These are phyloP conservation scores for Sporisorium scitamineum DNA, from an alignment of 1,284 basidiomycete species.

Conservation along the genomic window DNA sequence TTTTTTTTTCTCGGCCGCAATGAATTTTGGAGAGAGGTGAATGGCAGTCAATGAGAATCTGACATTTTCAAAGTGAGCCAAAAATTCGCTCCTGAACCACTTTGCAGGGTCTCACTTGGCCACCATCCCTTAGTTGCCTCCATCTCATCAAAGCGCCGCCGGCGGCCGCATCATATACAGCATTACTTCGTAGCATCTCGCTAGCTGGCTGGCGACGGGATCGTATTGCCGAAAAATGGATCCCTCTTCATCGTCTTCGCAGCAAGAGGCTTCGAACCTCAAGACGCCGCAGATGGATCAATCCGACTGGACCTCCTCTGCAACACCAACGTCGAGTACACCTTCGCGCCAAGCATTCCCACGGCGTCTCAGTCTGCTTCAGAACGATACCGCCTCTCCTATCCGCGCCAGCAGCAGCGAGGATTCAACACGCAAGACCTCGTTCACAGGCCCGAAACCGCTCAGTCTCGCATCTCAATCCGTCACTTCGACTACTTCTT, in stretches of 20 bases:
- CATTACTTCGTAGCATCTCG: neutral
- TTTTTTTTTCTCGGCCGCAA: conserved; percentile 20
- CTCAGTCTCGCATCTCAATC: conserved; percentile 30
- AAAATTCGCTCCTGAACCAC: neutral
- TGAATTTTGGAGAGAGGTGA: neutral
- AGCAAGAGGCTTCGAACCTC: conserved; percentile 14
- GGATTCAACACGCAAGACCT: conserved; percentile 15
- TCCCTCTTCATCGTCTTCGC: neutral
- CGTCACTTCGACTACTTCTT: neutral
- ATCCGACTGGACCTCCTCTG: conserved; percentile 12
- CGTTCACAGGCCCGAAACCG: conserved; percentile 23
- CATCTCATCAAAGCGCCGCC: conserved; percentile 16
- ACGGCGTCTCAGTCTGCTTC: conserved; percentile 27
- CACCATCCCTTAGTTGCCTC: neutral
- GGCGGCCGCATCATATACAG: conserved; percentile 19
- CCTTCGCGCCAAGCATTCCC: conserved; percentile 29
- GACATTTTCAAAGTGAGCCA: neutral
- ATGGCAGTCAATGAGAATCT: no score
- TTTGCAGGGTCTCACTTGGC: neutral
- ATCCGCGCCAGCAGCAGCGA: conserved; percentile 7
- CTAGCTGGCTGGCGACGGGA: conserved; percentile 29
- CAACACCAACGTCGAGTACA: conserved; percentile 8
- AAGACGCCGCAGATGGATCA: conserved; percentile 34
- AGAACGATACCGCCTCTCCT: conserved; percentile 25
- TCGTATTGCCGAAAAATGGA: neutral